Base-by-base conservation (phyloP, 2,329 filamentous ascomycete species). In the Xylaria sp. region DNA sequence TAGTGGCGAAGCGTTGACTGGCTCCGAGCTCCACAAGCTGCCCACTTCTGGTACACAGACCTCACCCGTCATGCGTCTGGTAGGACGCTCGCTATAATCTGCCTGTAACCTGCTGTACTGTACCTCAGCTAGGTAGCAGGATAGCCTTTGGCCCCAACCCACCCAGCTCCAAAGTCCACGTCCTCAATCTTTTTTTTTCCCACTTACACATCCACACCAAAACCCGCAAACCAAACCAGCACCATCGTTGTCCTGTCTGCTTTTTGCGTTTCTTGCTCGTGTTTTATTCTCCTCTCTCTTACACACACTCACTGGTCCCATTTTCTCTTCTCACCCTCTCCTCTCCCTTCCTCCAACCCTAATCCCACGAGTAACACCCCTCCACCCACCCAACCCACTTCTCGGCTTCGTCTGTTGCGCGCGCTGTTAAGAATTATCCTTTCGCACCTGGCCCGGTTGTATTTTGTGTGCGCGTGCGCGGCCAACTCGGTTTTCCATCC, bases 231-330 rank as follows among this genome's bases (percentile, higher is more conserved):
- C 75, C 73, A 74, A 78, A 76, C 76, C 75, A 73, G 77, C 77
- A 78, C 77, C 74, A 77, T 78, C 76, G 75, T 79, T 78, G 77
- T 79, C 75, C 78, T 69, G 67, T 77, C 71, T 73, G 73, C 73
- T 73, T 76, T 77, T 75, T 72, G 69, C 67, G 71, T 74, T 74
- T 73, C 73, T 74, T 74, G 72, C 72, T 74, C 74, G 74, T 76
- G 73, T 83, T 80, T 84, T 84, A 83, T 81, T 81, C 82, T 83
- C 72, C 71, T 73, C 73, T 73, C 73, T 72, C 57, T 73, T 66
- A 76, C 71, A 64, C 65, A 58, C 69, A 66, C 67, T 74, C 72
- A 56, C 51, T 56, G 51, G 51, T 75, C 77, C 75, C 71, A 72
- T 73, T 71, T 75, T 70, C 73, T 75, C 72, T 69, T 74, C 70